phyloP scores from a whole-genome alignment of 2,329 filamentous ascomycete genomes.

The Fusarium chuoi region DNA sequence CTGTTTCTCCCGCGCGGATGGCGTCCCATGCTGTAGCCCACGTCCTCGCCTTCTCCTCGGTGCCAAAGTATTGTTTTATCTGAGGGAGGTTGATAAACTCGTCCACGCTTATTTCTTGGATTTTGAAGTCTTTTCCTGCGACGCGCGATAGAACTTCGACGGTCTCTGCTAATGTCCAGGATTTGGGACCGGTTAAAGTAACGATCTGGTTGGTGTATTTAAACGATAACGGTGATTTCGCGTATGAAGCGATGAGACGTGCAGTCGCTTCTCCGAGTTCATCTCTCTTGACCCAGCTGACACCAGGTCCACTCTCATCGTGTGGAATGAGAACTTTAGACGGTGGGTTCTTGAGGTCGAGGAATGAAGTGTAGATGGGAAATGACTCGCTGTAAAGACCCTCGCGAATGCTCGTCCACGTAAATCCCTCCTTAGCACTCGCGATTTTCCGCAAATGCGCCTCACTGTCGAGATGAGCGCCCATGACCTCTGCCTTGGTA shows the following conservation, averaged over 20 bases:
- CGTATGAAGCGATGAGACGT: constrained; percentile 9
- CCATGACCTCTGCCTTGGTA: constrained; percentile 27
- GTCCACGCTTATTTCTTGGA: constrained; percentile 21
- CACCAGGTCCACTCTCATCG: constrained; percentile 14
- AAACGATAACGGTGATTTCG: background rate
- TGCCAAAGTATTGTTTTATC: constrained; percentile 12
- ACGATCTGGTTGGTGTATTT: constrained; percentile 10
- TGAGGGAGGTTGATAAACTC: constrained; percentile 20
- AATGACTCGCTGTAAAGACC: constrained; percentile 34
- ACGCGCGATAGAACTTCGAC: background rate
- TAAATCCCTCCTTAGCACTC: background rate
- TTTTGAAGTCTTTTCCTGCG: background rate
- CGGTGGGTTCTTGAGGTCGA: background rate
- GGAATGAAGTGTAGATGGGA: constrained; percentile 32
- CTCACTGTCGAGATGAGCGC: constrained; percentile 31
- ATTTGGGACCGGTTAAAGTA: constrained; percentile 1
- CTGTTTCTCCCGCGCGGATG: constrained; percentile 26
- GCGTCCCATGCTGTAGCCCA: constrained; percentile 38
- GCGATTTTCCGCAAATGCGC: background rate
- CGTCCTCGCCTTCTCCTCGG: background rate
- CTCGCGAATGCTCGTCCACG: constrained; percentile 32
- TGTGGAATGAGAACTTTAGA: constrained; percentile 15
- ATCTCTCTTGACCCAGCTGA: constrained; percentile 35
- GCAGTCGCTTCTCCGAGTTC: constrained; percentile 34
- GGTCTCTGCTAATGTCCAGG: constrained; percentile 12